These are phyloP conservation scores for Magnolia sinica DNA, from an alignment of 164 flowering plant species.

Conservation along the genomic window DNA sequence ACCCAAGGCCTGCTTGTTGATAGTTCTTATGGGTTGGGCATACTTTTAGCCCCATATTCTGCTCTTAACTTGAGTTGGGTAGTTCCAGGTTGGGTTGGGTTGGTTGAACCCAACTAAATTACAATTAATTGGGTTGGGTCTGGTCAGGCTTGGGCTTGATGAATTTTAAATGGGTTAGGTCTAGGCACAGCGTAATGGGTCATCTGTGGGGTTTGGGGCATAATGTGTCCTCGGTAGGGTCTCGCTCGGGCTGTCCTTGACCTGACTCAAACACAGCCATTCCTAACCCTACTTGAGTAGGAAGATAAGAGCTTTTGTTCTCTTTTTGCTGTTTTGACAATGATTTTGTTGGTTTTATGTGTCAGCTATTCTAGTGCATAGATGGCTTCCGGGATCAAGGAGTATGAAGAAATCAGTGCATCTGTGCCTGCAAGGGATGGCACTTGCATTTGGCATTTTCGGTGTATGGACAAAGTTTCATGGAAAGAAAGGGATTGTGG, in stretches of 20 bases:
- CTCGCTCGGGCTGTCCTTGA: background rate
- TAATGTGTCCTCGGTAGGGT: background rate
- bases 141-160: too few species aligned
- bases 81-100: too few species aligned
- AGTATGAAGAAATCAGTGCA: constrained; percentile 81
- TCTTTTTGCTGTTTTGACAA: background rate
- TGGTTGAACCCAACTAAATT: too few species aligned
- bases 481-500: constrained; percentile 54
- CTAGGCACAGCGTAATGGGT: too few species aligned
- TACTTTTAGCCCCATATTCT: too few species aligned
- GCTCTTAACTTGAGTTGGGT: too few species aligned
- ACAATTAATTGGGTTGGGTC: too few species aligned
- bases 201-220: background rate
- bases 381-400: constrained; percentile 85
- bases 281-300: background rate
- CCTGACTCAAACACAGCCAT: background rate
- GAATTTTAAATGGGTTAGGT: too few species aligned
- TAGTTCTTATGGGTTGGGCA: too few species aligned
- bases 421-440: constrained; percentile 84
- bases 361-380: constrained; percentile 80
- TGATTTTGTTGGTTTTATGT: constrained; percentile 1
- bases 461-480: constrained; percentile 94
- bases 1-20: too few species aligned
- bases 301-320: background rate
- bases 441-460: constrained; percentile 69